Base-by-base conservation (phyloP, 1,139 yeast genomes). In the Spencermartinsiella ligniputridi region DNA sequence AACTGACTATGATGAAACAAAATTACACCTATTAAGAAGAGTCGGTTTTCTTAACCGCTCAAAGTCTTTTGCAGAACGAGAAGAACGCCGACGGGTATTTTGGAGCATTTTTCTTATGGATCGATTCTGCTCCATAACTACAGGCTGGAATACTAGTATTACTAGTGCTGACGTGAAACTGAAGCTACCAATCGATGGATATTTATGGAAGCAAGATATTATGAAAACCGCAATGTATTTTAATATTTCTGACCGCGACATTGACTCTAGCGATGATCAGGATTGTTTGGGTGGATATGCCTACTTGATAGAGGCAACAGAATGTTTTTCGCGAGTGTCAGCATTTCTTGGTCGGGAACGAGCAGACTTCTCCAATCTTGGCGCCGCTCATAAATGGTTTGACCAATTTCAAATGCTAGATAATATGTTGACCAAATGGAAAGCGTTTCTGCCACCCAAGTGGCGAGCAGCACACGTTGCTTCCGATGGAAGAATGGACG, bases 21-120 rank as follows among this genome's bases (percentile, higher is more conserved):
- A 37, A 11, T 9, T 36, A 33, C 38, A 43, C 25, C 20, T 46
- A 20, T 33, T 50, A 13, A 41, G 42, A n/a, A 41, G 53, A 27
- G 43, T 46, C 2, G 36, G 46, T 8, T 50, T 50, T 30, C 41
- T 50, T 19, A 41, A 24, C 9, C 33, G 41, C 2, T 39, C 53
- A 12, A 32, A 35, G n/a, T 42, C 42, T 18, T 49, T 47, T 46
- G 40, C 45, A n/a, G 54, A 53, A 32, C 46, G 43, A 33, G 57
- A 54, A 40, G 52, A 47, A 33, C 44, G 55, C 21, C 36, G 58
- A 30, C 41, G 58, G 11, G 44, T 54, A 9, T 54, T 54, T 40
- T 54, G 58, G 58, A 50, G 46, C 29, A 46, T 54, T 2, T 54
- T 54, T 44, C 37, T 51, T 19, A 39, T 53, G 44, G 58, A 54